These are phyloP conservation scores for Russula vinacea DNA, from an alignment of 768 basidiomycete genomes.

Conservation along the genomic window DNA sequence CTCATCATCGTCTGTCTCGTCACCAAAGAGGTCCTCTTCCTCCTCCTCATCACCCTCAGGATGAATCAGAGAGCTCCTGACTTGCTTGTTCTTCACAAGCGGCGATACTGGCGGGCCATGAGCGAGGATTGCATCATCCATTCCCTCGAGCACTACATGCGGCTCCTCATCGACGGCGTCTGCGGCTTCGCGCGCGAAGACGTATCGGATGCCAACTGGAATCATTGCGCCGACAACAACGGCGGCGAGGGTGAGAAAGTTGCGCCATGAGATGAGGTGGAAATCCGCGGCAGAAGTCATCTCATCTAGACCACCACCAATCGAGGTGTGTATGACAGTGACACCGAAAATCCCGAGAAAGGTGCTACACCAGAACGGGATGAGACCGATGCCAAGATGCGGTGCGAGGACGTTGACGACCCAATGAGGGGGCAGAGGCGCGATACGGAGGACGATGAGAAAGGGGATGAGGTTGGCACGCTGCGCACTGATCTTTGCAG, in stretches of 20 bases:
- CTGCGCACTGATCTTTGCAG: conserved; percentile 70
- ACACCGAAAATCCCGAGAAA: conserved; percentile 90
- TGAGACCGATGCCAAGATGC: conserved; percentile 81
- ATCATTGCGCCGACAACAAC: conserved; percentile 91
- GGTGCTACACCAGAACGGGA: conserved; percentile 87
- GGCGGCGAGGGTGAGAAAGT: conserved; percentile 80
- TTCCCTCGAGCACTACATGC: conserved; percentile 39
- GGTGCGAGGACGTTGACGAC: conserved; percentile 91
- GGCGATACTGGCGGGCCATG: conserved; percentile 50
- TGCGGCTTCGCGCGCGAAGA: conserved; percentile 64
- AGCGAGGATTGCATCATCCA: conserved; percentile 46
- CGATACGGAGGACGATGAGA: conserved; percentile 90
- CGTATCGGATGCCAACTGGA: conserved; percentile 83
- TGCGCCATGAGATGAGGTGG: conserved; percentile 87
- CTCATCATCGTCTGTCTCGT: conserved; percentile 44
- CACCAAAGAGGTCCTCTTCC: conserved; percentile 22
- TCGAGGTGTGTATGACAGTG: conserved; percentile 91
- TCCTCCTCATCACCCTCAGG: conserved; percentile 34
- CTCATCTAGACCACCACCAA: conserved; percentile 87
- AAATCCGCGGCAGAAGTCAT: conserved; percentile 96
- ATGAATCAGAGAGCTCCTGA: conserved; percentile 34
- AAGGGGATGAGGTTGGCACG: conserved; percentile 86
- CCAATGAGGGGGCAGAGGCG: conserved; percentile 95
- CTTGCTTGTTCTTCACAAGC: conserved; percentile 41
- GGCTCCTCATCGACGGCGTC: conserved; percentile 39